These are phyloP conservation scores for Eucalyptus marginata DNA, from an alignment of 345 rosid species.

Conservation along the genomic window DNA sequence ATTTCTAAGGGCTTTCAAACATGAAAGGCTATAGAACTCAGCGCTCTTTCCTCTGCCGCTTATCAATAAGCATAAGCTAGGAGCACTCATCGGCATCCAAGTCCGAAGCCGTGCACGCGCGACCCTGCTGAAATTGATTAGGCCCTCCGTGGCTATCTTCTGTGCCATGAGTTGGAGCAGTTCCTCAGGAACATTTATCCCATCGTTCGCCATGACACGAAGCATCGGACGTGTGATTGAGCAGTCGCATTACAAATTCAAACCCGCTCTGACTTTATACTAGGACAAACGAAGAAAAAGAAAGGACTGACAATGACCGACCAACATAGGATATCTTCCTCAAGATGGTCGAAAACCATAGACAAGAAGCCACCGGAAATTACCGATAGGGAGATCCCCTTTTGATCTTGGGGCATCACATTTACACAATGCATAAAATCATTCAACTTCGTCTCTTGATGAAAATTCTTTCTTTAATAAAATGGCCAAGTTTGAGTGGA, in stretches of 20 bases:
- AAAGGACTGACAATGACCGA: neutral
- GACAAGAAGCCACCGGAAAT: neutral
- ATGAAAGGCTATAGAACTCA: too few species aligned
- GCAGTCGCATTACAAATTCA: neutral
- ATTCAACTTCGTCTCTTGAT: neutral
- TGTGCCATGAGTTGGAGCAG: neutral
- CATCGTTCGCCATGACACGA: neutral
- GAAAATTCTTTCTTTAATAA: neutral
- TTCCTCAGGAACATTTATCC: neutral
- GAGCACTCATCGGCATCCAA: neutral
- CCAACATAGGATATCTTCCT: neutral
- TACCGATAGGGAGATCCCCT: neutral
- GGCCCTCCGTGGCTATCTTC: neutral
- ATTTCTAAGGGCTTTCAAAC: too few species aligned
- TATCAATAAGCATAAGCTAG: neutral
- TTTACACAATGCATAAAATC: neutral
- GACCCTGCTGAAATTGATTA: neutral
- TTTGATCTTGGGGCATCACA: neutral
- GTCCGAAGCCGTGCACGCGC: neutral
- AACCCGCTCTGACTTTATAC: neutral
- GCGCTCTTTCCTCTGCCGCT: too few species aligned
- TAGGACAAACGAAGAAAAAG: neutral
- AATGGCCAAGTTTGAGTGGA: neutral
- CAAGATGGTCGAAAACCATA: neutral
- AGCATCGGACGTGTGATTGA: neutral